Evolutionary conservation across 2,329 filamentous ascomycete genomes (phyloP), one percentile per base, ranked within the genome.

Genomic region (Aspergillus aculeatinus): DNA sequence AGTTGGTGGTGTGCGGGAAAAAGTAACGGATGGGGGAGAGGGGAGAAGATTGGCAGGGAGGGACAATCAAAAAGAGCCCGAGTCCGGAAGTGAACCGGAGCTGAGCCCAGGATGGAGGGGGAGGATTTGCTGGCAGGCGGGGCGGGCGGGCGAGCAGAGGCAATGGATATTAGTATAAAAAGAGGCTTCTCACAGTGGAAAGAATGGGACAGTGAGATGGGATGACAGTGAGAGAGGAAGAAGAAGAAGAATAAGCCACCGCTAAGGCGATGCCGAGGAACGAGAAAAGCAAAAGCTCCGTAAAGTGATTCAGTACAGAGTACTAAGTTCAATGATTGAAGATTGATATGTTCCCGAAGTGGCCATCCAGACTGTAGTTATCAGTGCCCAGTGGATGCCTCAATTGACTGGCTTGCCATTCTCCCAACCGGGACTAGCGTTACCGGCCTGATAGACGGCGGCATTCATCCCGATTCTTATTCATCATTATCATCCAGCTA

Each of bases 121-220:
- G 9, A 4, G 42, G 21, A 25, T 31, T 55, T 21, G 53, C 63
- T 63, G 63, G 63, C 67, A 65, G 60, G 65, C 65, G 61, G 16
- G 55, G 57, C 33, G 31, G 29, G 9, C 12, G 25, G 14, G 21
- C 5, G 7, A 14, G 23, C 42, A 44, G 35, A 14, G 33, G 51
- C 14, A 21, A 25, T 6, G 19, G 12, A 23, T 2, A 25, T 52
- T 14, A 42, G 29, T 39, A 47, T 29, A 23, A 33, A 33, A 47
- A 55, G 35, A 48, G 52, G n/a, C 39, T 48, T 19, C 5, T 12
- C 33, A 55, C 25, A 47, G 27, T 47, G 27, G 25, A 47, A 55
- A 33, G 42, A 19, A 27, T 29, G 53, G 29, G 52, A 25, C n/a
- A 47, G 39, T 27, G 52, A 48, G 52, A 29, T 27, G 29, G n/a